Conservation (phyloP, 1,139 yeast genomes). For the Candida sp. region DNA sequence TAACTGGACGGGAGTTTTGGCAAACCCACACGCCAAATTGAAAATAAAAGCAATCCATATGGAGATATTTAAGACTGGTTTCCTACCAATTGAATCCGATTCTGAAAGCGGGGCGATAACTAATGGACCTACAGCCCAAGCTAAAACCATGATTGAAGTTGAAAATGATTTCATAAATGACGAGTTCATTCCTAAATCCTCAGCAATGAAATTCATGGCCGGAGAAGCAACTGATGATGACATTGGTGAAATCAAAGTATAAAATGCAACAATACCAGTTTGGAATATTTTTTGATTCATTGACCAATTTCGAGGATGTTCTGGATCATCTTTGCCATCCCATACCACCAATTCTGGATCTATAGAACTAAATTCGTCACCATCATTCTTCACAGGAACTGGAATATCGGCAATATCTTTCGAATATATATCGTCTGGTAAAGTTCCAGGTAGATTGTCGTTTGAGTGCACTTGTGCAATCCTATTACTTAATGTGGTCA, state of each 20-base stretch:
- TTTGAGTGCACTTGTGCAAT: constrained; percentile 9
- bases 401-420: constrained; percentile 29
- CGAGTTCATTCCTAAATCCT: constrained; percentile 35
- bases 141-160: constrained; percentile 57
- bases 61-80: constrained; percentile 46
- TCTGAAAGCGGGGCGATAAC: constrained; percentile 61
- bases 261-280: constrained; percentile 47
- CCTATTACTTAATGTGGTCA: constrained; percentile 20
- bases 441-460: neutral
- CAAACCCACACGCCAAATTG: constrained; percentile 56
- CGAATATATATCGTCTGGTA: neutral
- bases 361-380: constrained; percentile 44
- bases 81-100: constrained; percentile 47
- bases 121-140: constrained; percentile 64
- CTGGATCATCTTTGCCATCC: constrained; percentile 61
- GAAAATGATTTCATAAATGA: constrained; percentile 41
- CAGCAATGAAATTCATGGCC: constrained; percentile 46
- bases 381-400: constrained; percentile 43
- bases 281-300: constrained; percentile 33
- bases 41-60: constrained; percentile 50
- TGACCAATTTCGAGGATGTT: constrained; percentile 61
- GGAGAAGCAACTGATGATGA: constrained; percentile 61
- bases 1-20: constrained; percentile 51
- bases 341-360: constrained; percentile 67
- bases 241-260: constrained; percentile 56